Percentiles rank a stretch among this genome's conserved stretches.
Evolutionary conservation across 1,284 basidiomycete species (phyloP).

Genomic region (Trichosporon coremiiforme): DNA sequence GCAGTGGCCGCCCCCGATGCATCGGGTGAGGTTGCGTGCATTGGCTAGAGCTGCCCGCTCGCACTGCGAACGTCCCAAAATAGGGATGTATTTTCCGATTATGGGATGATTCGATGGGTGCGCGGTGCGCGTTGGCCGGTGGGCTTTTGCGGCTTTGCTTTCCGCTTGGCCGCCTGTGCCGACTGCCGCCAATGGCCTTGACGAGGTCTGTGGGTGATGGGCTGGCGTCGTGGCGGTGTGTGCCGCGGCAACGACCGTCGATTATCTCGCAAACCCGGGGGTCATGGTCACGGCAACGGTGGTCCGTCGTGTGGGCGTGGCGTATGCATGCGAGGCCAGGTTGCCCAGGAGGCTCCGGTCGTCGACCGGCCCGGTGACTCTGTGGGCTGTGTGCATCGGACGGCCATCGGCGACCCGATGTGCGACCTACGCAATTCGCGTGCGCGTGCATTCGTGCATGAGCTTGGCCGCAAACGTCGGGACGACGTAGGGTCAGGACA

Average conservation of each 20-base stretch:
- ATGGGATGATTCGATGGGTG: slow-evolving; percentile 2
- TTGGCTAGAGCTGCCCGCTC: not conserved
- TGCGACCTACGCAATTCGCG: not conserved
- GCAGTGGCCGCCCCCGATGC: not conserved
- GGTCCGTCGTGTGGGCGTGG: slow-evolving; percentile 5
- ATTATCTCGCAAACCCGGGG: not conserved
- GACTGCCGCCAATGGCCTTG: no score
- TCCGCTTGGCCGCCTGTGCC: not conserved
- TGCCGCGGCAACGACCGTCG: slow-evolving; percentile 8
- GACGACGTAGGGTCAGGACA: slow-evolving; percentile 13
- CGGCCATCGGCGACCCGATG: not conserved
- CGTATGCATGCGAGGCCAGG: not conserved
- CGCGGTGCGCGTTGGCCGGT: slow-evolving; percentile 5
- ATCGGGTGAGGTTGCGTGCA: slow-evolving; percentile 4
- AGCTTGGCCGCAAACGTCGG: not conserved
- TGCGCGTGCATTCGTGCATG: no score
- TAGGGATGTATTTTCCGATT: slow-evolving; percentile 4
- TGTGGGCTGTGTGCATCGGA: slow-evolving; percentile 5
- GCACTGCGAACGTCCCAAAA: slow-evolving; percentile 10
- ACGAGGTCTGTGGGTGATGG: not conserved
- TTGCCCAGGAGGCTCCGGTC: not conserved
- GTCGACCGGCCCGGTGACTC: not conserved
- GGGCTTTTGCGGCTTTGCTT: not conserved
- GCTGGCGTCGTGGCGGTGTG: slow-evolving; percentile 7
- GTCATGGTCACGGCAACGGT: not conserved